Percentiles rank a stretch among this genome's conserved stretches.
Conservation (phyloP, 2,329 filamentous ascomycete genomes). For the Fusarium fujikuroi region DNA sequence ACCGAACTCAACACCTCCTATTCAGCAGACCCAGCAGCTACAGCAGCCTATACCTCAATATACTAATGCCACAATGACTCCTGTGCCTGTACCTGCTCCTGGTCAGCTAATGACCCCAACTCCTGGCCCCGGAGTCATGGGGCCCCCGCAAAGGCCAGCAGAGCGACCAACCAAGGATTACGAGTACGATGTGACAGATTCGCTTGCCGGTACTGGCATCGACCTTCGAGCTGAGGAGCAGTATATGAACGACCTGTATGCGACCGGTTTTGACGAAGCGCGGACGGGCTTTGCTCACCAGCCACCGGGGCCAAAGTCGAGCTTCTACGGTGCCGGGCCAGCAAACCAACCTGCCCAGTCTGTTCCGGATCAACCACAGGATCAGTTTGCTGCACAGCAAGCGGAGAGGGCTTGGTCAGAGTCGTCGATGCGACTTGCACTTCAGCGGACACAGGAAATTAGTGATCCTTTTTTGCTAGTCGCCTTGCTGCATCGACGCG, state of each 20-base stretch:
- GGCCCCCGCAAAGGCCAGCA: slow-evolving; percentile 68
- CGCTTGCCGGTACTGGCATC: slow-evolving; percentile 84
- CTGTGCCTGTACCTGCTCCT: slow-evolving; percentile 41
- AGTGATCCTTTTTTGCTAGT: slow-evolving; percentile 78
- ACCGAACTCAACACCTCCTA: slow-evolving; percentile 47
- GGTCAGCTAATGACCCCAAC: slow-evolving; percentile 38
- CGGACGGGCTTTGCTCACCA: slow-evolving; percentile 64
- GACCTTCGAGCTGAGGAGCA: slow-evolving; percentile 89
- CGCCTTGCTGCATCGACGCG: slow-evolving; percentile 68
- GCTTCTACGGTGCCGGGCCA: slow-evolving; percentile 73
- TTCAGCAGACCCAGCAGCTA: slow-evolving; percentile 47
- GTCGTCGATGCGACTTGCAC: slow-evolving; percentile 70
- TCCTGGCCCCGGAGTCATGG: slow-evolving; percentile 57
- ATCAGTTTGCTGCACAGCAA: slow-evolving; percentile 72
- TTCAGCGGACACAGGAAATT: slow-evolving; percentile 73
- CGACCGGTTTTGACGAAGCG: slow-evolving; percentile 61
- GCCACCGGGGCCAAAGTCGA: slow-evolving; percentile 63
- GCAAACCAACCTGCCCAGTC: slow-evolving; percentile 70
- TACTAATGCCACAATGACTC: slow-evolving; percentile 38
- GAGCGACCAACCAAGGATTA: slow-evolving; percentile 71
- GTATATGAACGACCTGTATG: slow-evolving; percentile 76
- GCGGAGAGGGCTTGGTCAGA: slow-evolving; percentile 73
- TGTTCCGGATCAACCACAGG: slow-evolving; percentile 61
- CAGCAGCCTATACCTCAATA: slow-evolving; percentile 42
- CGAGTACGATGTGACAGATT: slow-evolving; percentile 82